Evolutionary conservation across 2,329 filamentous ascomycete genomes (phyloP), one percentile per base, ranked within the genome.

Genomic region (Xylaria sp.): DNA sequence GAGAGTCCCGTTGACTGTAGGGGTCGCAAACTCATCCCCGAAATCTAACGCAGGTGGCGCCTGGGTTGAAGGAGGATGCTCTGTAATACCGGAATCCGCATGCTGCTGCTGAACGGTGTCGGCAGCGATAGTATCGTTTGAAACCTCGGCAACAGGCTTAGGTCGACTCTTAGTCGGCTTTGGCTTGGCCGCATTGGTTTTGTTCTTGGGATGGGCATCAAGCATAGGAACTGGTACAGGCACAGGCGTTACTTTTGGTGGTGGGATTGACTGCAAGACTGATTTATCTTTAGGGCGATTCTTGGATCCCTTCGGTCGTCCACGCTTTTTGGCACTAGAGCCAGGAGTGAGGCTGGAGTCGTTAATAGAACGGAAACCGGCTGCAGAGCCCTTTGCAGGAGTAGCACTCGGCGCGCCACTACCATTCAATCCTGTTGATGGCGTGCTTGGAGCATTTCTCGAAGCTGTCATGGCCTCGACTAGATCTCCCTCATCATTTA

Each of bases 281-380:
- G 63, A 60, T 57, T 72, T 66, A 68, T 81, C 79, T 68, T 82
- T 85, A 2, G 82, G 79, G 2, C 83, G 81, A 68, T 86, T 87
- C 67, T 84, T 85, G 1, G 85, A 87, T 0, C 85, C 85, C 67
- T 86, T 86, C 0, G 85, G 85, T 37, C 85, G 81, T 5, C 85
- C 83, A 64, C 83, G 79, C 58, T 79, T 83, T 73, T 80, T 84
- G 0, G 74, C 69, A 50, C 71, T 76, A 2, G 75, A 76, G 16
- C 68, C 71, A 40, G 79, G 65, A 9, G 66, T 71, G 23, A 71
- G 74, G 21, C 57, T 21, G 1, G 64, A 71, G 37, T 77, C 72
- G 42, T 78, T 78, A 37, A 79, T 77, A 23, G 77, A 78, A 48
- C 75, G 77, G 57, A 79, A 78, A 13, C 75, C 76, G 32, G 70